phyloP scores from a whole-genome alignment of 257 asterid species.

The Nicotiana paniculata region DNA sequence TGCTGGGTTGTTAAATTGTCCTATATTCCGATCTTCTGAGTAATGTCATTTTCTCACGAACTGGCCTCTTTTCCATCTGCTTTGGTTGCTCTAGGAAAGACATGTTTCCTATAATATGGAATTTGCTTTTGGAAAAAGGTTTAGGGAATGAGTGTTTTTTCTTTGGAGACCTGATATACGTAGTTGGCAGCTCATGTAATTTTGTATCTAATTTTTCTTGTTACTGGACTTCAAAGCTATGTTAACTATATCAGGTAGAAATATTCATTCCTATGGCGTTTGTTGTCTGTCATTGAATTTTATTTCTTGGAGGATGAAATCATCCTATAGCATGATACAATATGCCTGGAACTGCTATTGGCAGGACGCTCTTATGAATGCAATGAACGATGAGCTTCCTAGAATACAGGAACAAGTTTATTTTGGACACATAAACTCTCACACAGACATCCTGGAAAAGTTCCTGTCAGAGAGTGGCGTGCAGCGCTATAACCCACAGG shows the following conservation, averaged over 20 bases:
- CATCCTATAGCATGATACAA: not conserved
- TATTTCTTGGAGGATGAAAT: not conserved
- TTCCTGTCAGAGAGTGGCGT: conserved; percentile 88
- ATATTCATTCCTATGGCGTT: not conserved
- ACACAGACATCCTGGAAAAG: conserved; percentile 82
- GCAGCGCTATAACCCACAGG: conserved; percentile 91
- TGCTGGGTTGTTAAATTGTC: not conserved
- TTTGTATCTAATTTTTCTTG: not conserved
- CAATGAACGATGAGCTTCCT: conserved; percentile 97
- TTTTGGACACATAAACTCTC: conserved; percentile 81
- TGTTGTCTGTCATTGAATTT: not conserved
- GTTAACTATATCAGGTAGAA: not conserved
- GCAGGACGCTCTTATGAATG: conserved; percentile 85
- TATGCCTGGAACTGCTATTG: conserved; percentile 19
- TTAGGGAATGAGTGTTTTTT: not conserved
- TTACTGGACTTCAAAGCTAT: not conserved
- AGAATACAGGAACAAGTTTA: conserved; percentile 97
- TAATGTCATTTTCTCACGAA: not conserved
- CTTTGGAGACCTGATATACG: not conserved
- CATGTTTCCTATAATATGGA: not conserved
- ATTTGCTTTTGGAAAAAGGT: not conserved
- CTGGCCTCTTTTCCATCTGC: not conserved
- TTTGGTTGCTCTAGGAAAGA: not conserved
- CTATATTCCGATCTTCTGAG: no score
- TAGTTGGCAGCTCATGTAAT: not conserved